phyloP scores from a whole-genome alignment of 306 rosid species.

The Castanea sativa region DNA sequence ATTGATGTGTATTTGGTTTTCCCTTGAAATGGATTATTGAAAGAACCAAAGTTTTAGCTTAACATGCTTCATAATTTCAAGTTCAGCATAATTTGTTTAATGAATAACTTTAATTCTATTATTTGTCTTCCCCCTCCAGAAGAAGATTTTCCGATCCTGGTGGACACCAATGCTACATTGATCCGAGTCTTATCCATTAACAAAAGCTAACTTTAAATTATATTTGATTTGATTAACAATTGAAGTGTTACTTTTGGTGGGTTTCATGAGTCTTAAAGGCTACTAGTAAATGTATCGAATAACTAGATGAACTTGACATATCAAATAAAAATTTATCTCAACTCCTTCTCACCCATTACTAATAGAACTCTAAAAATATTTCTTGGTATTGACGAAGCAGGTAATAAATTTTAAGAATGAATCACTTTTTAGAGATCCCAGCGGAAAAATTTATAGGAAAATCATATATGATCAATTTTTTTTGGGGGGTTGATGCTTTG shows the following conservation, averaged over 20 bases:
- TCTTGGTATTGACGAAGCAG: no score
- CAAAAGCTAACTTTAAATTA: no score
- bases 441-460: no score
- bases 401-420: no score
- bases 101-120: background rate
- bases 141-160: background rate
- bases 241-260: background rate
- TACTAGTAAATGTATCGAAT: no score
- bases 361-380: no score
- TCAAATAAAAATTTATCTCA: no score
- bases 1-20: constrained; percentile 14
- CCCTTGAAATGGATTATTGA: constrained; percentile 1
- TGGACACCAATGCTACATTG: background rate
- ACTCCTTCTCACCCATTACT: no score
- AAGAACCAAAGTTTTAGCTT: background rate
- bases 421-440: no score
- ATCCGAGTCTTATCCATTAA: background rate
- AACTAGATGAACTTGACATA: no score
- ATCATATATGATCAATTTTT: background rate
- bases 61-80: background rate
- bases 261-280: no score
- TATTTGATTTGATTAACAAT: background rate
- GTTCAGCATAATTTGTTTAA: constrained; percentile 7
- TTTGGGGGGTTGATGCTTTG: background rate
- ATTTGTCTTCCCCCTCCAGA: background rate